Conservation (phyloP, 352 stramenopile species). For the Phytophthora pisi region DNA sequence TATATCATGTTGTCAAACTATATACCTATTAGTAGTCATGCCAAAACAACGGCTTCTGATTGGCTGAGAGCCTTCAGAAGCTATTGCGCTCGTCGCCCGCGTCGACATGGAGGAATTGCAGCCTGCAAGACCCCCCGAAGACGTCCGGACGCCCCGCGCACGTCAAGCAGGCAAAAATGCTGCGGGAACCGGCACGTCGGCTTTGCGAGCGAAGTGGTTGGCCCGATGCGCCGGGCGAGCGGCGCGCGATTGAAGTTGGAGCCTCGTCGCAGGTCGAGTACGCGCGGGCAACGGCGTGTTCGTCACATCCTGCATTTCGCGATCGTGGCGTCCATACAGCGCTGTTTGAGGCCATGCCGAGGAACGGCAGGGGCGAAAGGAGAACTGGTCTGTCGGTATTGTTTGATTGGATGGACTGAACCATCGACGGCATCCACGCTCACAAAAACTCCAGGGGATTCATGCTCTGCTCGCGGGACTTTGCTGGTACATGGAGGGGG, state of each 20-base stretch:
- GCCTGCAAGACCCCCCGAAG: neutral
- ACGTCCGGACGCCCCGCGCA: slow-evolving; percentile 11
- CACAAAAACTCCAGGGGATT: too few species aligned
- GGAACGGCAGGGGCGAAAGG: neutral
- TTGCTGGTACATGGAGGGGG: too few species aligned
- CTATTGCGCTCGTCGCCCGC: slow-evolving; percentile 14
- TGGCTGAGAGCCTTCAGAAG: slow-evolving; percentile 16
- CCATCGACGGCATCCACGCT: too few species aligned
- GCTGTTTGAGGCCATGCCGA: neutral
- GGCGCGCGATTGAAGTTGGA: slow-evolving; percentile 15
- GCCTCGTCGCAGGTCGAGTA: slow-evolving; percentile 26
- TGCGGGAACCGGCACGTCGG: slow-evolving; percentile 5
- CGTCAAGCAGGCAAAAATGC: slow-evolving; percentile 27
- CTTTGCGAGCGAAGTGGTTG: slow-evolving; percentile 4
- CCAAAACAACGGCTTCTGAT: slow-evolving; percentile 8
- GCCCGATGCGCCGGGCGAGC: neutral
- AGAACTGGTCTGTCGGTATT: too few species aligned
- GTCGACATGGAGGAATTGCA: slow-evolving; percentile 19
- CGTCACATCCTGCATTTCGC: slow-evolving; percentile 19
- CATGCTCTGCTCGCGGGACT: too few species aligned
- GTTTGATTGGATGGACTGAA: too few species aligned
- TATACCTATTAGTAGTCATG: neutral
- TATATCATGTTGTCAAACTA: slow-evolving; percentile 13
- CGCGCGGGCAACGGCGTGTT: slow-evolving; percentile 9
- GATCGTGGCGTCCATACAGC: slow-evolving; percentile 9